Evolutionary conservation across 306 rosid species (phyloP), one percentile per base, ranked within the genome.

Genomic region (Calophaca sinica): DNA sequence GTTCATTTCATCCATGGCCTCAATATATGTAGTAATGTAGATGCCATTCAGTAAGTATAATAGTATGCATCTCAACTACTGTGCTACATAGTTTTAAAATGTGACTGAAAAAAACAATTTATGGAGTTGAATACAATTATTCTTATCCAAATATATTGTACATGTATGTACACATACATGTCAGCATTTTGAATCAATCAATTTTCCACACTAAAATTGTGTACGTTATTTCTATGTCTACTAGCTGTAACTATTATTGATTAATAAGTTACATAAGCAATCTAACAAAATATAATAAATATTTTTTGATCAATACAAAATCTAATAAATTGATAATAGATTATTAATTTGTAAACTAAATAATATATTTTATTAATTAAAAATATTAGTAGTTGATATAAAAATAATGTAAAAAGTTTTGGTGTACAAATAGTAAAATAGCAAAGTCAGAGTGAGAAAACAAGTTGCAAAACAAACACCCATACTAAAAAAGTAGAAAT

Each of bases 61-160:
- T 8, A n/a, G 35, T 73, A 1, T 12, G 36, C 71, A 45, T 67
- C 28, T 58, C 62, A 45, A 46, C 46, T 54, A 72, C 48, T 50
- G 4, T 15, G 32, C 59, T 52, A 20, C 32, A 52, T 2, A 52
- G 9, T 15, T 52, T 52, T 14, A 1, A 7, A 52, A 15, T 52
- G 59, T 52, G 31, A 15, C 59, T 14, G 32, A 52, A 52, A 45
- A 9, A 9, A 45, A 45, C 51, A 45, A 45, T 8, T 42, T 9
- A 42, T 20, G 26, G 26, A 20, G 26, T 20, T 20, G 26, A 20
- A 20, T 20, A 20, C 26, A 20, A 20, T 20, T 20, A 20, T 20
- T 20, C 26, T 20, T 20, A 20, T 20, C 26, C 26, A 20, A 20
- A 20, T 20, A 20, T 20, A 20, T 20, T 20, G 26, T 42, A 42